phyloP scores from a whole-genome alignment of 2,329 filamentous ascomycete genomes.

The Colletotrichum higginsianum region DNA sequence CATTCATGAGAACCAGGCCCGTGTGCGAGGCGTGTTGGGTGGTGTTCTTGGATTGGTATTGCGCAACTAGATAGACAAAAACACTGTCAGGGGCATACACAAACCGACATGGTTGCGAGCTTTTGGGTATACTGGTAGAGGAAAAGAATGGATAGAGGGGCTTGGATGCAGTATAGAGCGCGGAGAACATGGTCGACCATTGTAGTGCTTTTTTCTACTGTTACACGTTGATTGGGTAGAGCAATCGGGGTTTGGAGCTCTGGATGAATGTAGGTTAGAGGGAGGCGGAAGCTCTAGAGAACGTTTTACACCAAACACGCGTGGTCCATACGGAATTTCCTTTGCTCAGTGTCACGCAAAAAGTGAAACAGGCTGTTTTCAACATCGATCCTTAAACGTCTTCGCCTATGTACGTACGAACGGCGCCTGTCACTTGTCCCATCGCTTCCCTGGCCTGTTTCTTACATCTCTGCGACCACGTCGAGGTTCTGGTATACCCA shows the following conservation, averaged over 20 bases:
- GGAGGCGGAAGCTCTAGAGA: neutral
- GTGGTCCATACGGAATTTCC: neutral
- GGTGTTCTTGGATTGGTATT: conserved; percentile 69
- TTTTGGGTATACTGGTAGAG: neutral
- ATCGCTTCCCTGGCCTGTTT: neutral
- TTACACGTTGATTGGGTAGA: conserved; percentile 4
- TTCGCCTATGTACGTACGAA: neutral
- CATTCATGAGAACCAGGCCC: conserved; percentile 71
- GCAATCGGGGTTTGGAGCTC: neutral
- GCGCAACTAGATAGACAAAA: conserved; percentile 47
- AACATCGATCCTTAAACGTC: neutral
- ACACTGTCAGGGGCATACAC: neutral
- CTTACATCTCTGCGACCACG: neutral
- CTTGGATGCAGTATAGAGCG: conserved; percentile 12
- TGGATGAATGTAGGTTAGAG: neutral
- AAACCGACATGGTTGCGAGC: neutral
- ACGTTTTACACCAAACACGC: neutral
- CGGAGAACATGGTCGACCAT: neutral
- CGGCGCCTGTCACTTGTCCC: too few species aligned
- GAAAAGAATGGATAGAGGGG: conserved; percentile 8
- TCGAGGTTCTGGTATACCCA: neutral
- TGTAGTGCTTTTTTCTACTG: neutral
- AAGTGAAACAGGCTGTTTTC: neutral
- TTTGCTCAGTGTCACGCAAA: too few species aligned
- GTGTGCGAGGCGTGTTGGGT: conserved; percentile 80